These are phyloP conservation scores for Alternaria panax DNA, from an alignment of 2,329 filamentous ascomycete species.

Conservation along the genomic window DNA sequence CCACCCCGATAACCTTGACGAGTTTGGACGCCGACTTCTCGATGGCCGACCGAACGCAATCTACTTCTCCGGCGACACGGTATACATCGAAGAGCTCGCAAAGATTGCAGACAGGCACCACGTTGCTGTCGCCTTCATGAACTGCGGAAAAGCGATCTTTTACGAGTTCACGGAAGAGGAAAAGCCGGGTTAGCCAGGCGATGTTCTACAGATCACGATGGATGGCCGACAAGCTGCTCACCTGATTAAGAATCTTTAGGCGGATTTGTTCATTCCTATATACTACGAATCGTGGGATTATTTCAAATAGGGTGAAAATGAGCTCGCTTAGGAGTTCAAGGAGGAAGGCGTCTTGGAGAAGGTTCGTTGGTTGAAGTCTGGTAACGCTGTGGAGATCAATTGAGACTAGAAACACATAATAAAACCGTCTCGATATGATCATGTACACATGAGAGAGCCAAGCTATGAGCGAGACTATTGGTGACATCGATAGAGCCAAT, in stretches of 20 bases:
- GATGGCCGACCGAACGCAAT: constrained; percentile 57
- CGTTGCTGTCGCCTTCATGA: neutral
- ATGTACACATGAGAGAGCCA: too few relatives aligned
- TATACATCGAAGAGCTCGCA: constrained; percentile 53
- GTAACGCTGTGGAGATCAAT: neutral
- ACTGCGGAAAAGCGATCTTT: neutral
- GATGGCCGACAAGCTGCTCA: neutral
- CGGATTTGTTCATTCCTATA: neutral
- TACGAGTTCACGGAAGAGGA: neutral
- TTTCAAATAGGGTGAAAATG: neutral
- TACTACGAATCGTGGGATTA: neutral
- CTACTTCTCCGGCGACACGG: constrained; percentile 60
- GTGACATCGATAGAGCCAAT: neutral
- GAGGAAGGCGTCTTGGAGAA: neutral
- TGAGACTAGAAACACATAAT: neutral
- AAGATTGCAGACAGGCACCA: constrained; percentile 9
- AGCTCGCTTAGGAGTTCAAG: neutral
- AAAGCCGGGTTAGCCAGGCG: neutral
- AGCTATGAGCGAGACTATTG: neutral
- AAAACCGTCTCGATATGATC: too few relatives aligned
- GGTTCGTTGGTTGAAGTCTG: neutral
- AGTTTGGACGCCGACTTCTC: constrained; percentile 55
- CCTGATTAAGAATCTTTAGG: neutral
- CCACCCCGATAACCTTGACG: constrained; percentile 60
- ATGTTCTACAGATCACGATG: neutral